These are phyloP conservation scores for Sordariomycetes sp. DNA, from an alignment of 2,329 filamentous ascomycete genomes.

Conservation along the genomic window DNA sequence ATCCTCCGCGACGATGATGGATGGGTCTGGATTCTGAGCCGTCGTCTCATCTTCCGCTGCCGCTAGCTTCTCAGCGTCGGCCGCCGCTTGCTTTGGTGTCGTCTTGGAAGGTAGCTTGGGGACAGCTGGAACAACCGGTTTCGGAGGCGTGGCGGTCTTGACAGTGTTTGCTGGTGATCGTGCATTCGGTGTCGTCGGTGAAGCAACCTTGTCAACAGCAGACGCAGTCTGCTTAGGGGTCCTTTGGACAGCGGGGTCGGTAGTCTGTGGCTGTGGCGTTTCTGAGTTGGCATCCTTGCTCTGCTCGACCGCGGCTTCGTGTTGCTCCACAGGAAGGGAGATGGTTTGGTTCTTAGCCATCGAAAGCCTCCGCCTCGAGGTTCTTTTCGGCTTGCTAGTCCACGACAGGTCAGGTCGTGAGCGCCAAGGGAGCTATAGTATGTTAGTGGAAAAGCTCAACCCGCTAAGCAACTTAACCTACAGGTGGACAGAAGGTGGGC, in stretches of 20 bases:
- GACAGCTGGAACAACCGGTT: slow-evolving; percentile 31
- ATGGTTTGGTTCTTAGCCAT: slow-evolving; percentile 26
- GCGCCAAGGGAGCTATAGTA: slow-evolving; percentile 46
- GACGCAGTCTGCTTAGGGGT: neutral
- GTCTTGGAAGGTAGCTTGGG: slow-evolving; percentile 27
- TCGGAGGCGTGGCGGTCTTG: slow-evolving; percentile 11
- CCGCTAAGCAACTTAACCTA: slow-evolving; percentile 34
- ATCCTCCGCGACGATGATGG: slow-evolving; percentile 8
- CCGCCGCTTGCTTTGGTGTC: slow-evolving; percentile 4
- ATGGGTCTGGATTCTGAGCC: neutral
- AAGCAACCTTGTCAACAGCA: slow-evolving; percentile 18
- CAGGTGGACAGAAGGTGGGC: no score
- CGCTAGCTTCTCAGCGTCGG: slow-evolving; percentile 5
- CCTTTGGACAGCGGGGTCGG: slow-evolving; percentile 11
- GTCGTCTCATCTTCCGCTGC: slow-evolving; percentile 1
- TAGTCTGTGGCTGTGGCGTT: neutral
- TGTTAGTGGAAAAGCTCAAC: no score
- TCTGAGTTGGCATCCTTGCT: slow-evolving; percentile 2
- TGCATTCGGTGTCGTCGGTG: slow-evolving; percentile 23
- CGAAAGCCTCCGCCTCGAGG: slow-evolving; percentile 31
- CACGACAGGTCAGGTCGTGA: slow-evolving; percentile 43
- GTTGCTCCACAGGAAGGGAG: slow-evolving; percentile 30
- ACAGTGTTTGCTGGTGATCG: slow-evolving; percentile 14
- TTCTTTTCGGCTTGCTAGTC: slow-evolving; percentile 21
- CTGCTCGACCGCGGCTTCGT: slow-evolving; percentile 16